Base-by-base conservation (phyloP, 2,329 filamentous ascomycete species). In the Pochonia chlamydosporia region DNA sequence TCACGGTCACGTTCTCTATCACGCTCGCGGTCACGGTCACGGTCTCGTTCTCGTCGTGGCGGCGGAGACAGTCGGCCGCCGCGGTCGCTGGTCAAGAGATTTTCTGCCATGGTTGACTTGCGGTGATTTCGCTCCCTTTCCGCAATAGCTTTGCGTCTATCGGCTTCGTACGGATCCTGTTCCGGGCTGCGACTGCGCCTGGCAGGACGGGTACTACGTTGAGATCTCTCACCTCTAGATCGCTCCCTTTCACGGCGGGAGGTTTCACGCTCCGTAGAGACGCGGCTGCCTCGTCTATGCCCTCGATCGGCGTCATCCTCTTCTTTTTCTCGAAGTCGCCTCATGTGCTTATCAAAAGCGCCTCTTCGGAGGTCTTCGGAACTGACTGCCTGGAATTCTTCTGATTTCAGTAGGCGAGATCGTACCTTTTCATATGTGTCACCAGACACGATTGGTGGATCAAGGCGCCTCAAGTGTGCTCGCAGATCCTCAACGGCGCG, bases 61-160 rank as follows among this genome's bases (percentile, higher is more conserved):
- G 65, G 58, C 56, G 70, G 59, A 54, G 73, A 64, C 47, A 70
- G 48, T 52, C 72, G 64, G 54, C 70, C 72, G 53, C 69, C 71
- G 52, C 74, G 75, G 52, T 81, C 78, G 37, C 59, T 63, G 44
- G 76, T 75, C 46, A 84, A 63, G 18, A 82, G 67, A 54, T 73
- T 79, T 58, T 84, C 81, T 54, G 85, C 87, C 69, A 82, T 82
- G 62, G 78, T 82, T 39, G 81, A 75, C 70, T 93, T 95, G 65
- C 89, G 84, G 69, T 96, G 95, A 58, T 95, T 91, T 55, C 91
- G 86, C 70, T 97, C 95, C 41, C 95, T 85, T 63, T 96, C 91
- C 49, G 91, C 90, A 62, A 93, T 91, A 37, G 92, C 92, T 66
- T 92, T 93, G 59, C 90, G 86, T 55, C 93, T 84, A 63, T 99